Evolutionary conservation across 345 rosid species (phyloP).

Genomic region (Aquilaria malaccensis): DNA sequence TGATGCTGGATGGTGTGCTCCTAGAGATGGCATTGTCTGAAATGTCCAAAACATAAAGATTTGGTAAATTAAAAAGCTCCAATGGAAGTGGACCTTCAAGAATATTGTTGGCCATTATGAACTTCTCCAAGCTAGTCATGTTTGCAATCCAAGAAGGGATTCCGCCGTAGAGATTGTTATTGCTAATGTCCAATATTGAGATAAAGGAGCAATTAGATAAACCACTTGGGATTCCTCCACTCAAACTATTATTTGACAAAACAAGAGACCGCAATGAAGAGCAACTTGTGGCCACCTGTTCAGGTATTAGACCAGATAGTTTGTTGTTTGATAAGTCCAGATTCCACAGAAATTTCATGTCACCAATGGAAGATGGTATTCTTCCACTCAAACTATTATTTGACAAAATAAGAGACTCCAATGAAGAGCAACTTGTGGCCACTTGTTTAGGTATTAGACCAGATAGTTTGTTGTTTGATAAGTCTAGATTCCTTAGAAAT

Average conservation of each 20-base stretch:
- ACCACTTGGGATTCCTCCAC: background rate
- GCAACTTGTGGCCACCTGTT: slow-evolving; percentile 2
- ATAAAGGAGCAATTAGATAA: background rate
- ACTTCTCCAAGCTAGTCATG: background rate
- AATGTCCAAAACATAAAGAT: background rate
- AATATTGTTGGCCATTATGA: slow-evolving; percentile 1
- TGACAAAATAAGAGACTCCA: too few relatives aligned
- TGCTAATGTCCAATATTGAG: slow-evolving; percentile 7
- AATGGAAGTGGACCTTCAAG: slow-evolving; percentile 6
- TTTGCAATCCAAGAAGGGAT: slow-evolving; percentile 18
- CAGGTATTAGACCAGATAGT: slow-evolving; percentile 10
- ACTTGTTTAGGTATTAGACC: too few relatives aligned
- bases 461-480: too few relatives aligned
- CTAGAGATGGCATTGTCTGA: slow-evolving; percentile 6
- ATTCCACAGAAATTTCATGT: background rate
- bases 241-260: slow-evolving; percentile 21
- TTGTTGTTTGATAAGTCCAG: slow-evolving; percentile 23
- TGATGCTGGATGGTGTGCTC: fast-evolving
- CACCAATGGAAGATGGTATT: slow-evolving; percentile 15
- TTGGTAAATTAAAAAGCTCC: background rate
- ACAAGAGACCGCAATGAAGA: background rate
- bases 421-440: too few relatives aligned
- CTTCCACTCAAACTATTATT: too few relatives aligned
- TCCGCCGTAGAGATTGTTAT: slow-evolving; percentile 8
- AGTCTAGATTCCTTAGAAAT: too few relatives aligned